Evolutionary conservation across 2,329 filamentous ascomycete species (phyloP).

Genomic region (Fusarium denticulatum): DNA sequence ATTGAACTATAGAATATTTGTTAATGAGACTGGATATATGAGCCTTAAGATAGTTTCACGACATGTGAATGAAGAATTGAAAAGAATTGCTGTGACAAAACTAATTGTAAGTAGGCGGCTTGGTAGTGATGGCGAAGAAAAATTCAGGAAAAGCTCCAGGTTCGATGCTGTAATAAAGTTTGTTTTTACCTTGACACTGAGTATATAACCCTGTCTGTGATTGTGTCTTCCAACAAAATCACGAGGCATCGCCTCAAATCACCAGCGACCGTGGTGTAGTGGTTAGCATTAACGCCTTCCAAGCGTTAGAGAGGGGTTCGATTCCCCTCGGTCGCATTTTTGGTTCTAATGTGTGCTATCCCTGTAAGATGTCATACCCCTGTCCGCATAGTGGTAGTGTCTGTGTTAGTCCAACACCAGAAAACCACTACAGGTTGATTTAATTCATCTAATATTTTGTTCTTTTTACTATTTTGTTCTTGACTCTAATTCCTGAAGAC

Average conservation of each 20-base stretch:
- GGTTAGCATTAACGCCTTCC: slow-evolving; percentile 34
- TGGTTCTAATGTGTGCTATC: neutral
- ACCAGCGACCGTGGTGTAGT: slow-evolving; percentile 28
- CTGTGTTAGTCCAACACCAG: neutral
- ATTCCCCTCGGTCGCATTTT: slow-evolving; percentile 29
- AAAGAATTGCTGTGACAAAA: too few relatives aligned
- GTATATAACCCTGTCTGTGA: accelerated
- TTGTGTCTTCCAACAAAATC: neutral
- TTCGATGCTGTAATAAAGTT: neutral
- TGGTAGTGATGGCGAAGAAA: neutral
- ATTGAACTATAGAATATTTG: neutral
- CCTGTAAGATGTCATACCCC: neutral
- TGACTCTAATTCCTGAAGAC: neutral
- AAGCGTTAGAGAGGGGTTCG: slow-evolving; percentile 33
- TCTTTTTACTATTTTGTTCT: neutral
- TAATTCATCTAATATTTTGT: accelerated
- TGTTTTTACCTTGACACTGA: too few relatives aligned
- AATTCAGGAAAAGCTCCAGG: neutral
- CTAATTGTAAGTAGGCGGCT: neutral
- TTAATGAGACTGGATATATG: neutral
- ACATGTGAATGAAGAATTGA: neutral
- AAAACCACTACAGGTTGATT: neutral
- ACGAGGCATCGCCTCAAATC: neutral
- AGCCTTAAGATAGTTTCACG: accelerated
- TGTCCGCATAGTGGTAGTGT: accelerated